Evolutionary conservation across 2,329 filamentous ascomycete genomes (phyloP).

Genomic region (Scedosporium minutisporum): DNA sequence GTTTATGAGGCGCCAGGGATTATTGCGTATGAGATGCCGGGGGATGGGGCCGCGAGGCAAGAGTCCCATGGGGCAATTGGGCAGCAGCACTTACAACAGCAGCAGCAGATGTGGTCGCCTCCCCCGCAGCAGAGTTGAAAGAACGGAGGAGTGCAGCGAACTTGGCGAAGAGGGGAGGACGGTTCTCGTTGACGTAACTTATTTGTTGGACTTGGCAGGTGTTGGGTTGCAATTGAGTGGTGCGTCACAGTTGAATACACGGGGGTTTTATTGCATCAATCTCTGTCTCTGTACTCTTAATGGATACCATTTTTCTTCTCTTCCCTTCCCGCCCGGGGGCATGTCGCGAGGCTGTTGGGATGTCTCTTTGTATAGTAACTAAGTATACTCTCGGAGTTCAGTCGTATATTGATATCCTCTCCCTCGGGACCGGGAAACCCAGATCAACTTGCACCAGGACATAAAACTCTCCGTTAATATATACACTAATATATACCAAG

Average conservation of each 20-base stretch:
- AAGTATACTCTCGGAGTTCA: background rate
- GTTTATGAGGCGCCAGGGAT: background rate
- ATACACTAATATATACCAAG: background rate
- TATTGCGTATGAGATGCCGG: constrained; percentile 4
- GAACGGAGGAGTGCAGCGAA: background rate
- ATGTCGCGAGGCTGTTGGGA: background rate
- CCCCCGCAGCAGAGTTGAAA: background rate
- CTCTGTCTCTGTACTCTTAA: background rate
- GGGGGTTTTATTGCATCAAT: background rate
- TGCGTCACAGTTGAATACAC: background rate
- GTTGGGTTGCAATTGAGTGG: background rate
- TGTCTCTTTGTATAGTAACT: background rate
- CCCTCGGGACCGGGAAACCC: background rate
- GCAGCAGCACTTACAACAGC: background rate
- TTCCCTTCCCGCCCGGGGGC: background rate
- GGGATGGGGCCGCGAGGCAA: background rate
- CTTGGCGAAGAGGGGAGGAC: background rate
- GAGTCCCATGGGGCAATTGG: background rate
- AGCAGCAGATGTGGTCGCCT: background rate
- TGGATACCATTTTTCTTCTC: background rate
- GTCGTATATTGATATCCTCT: background rate
- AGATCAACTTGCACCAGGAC: background rate
- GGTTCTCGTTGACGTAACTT: background rate
- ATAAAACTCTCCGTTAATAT: background rate
- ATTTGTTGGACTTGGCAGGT: background rate